Evolutionary conservation across 2,329 filamentous ascomycete species (phyloP), one percentile per base, ranked within the genome.

Genomic region (Colletotrichum truncatum): DNA sequence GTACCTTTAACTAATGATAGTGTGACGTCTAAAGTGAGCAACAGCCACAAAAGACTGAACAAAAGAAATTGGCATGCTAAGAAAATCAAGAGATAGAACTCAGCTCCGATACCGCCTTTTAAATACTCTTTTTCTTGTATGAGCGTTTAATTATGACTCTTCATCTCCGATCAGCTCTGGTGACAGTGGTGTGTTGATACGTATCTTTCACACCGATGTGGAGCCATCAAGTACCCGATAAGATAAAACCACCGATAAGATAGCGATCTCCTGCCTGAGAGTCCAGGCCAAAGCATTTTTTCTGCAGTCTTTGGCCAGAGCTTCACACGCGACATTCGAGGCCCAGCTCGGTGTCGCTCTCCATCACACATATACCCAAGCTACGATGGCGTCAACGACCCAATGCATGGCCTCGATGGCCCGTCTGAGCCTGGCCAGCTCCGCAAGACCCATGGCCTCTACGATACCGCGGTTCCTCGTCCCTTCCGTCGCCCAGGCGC

Each of bases 371-470:
- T 62, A 69, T 68, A 63, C 64, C 67, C 67, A 55, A 64, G 52
- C 71, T 64, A 72, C 52, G 66, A 87, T 88, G 85, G 82, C 83
- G 65, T 78, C 84, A 71, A 80, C 82, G 71, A 82, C 81, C 69
- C 81, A 84, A 73, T 87, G 83, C 72, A 75, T 87, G 73, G 84
- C 81, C 80, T 84, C 84, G 2, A 74, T 87, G 81, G 83, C 84
- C 70, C 82, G 82, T 72, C 75, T 86, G 30, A 82, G 78, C 51
- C 74, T 87, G 21, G 72, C 79, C 16, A 72, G 81, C 34, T 69
- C 79, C 26, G 43, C 74, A 39, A 79, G 85, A 67, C 83, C 85
- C 41, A 74, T 77, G 2, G 71, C 76, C 12, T 68, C 77, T 4
- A 74, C 79, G 57, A 81, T 87, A 75, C 82, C 85, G 10, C 81